phyloP scores from a whole-genome alignment of 768 basidiomycete genomes.

The Asterophora lycoperdoides region DNA sequence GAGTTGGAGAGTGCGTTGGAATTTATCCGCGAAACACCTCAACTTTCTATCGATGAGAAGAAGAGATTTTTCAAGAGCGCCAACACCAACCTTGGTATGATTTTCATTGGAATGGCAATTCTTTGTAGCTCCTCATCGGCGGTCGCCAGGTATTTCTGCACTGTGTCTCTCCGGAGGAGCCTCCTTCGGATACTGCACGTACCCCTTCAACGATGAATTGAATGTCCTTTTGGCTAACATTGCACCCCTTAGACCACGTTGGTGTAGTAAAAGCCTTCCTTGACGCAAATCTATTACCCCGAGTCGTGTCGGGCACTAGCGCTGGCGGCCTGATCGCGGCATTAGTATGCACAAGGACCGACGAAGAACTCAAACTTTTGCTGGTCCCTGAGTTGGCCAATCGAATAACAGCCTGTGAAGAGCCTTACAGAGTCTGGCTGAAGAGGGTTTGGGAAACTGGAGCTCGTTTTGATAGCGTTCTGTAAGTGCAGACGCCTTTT shows the following conservation, averaged over 20 bases:
- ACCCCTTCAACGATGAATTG: constrained; percentile 1
- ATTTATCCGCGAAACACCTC: constrained; percentile 69
- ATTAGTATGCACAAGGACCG: constrained; percentile 81
- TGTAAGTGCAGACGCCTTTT: constrained; percentile 24
- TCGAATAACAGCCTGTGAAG: constrained; percentile 78
- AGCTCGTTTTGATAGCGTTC: constrained; percentile 88
- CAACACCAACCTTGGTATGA: constrained; percentile 77
- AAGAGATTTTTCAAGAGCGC: constrained; percentile 85
- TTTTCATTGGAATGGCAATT: background rate
- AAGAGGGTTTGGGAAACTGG: constrained; percentile 79
- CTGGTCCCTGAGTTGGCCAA: constrained; percentile 82
- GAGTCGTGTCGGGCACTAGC: constrained; percentile 92
- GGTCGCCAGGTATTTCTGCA: constrained; percentile 58
- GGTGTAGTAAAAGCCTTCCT: constrained; percentile 92
- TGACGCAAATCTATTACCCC: constrained; percentile 79
- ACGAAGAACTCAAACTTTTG: constrained; percentile 76
- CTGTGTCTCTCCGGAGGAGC: constrained; percentile 96
- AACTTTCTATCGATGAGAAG: constrained; percentile 84
- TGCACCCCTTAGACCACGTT: constrained; percentile 58
- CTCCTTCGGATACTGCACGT: constrained; percentile 86
- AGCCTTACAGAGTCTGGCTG: constrained; percentile 65
- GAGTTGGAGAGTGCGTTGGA: constrained; percentile 76
- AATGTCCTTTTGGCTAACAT: background rate
- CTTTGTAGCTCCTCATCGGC: background rate
- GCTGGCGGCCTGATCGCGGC: constrained; percentile 82